Base-by-base conservation (phyloP, 1,284 basidiomycete genomes). In the Polyporus tsugae region DNA sequence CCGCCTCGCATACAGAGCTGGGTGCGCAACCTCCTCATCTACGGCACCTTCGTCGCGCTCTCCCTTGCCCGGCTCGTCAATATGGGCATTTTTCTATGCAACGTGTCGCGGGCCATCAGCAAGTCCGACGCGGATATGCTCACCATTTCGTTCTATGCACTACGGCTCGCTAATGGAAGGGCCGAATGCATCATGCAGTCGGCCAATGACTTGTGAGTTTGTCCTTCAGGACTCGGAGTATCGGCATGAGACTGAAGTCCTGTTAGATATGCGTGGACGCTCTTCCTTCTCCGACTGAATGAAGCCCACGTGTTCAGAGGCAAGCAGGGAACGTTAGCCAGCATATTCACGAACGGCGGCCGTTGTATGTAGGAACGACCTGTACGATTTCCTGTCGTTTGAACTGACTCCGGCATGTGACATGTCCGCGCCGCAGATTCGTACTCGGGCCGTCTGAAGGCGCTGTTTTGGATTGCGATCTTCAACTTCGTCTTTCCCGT, bases 401-500 rank as follows among this genome's bases (percentile, higher is more conserved):
- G 5, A 7, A n/a, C 44, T 60, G 38, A 72, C 73, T 1, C 69
- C 79, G 10, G 44, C 44, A 22, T 22, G 6, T 2, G n/a, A n/a
- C n/a, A n/a, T n/a, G n/a, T n/a, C n/a, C n/a, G n/a, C n/a, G n/a
- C n/a, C 9, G 17, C 44, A 55, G 49, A 13, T 22, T 66, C 60
- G 17, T 66, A 57, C 41, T 41, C 53, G 38, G 13, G 38, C 49
- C 59, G 65, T 22, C 49, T 66, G 10, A 55, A 55, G 35, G 70
- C 73, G 0, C 67, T 80, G 22, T 77, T 80, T 68, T 80, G 78
- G 76, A 77, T 78, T 44, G 71, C 76, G 2, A 61, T 69, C 4
- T 75, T 75, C 33, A 79, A 78, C 70, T 79, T 79, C 62, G 73
- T 79, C 46, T 71, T 80, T 35, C 78, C 79, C 6, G 76, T 75